A percentile compares a stretch with the other conserved stretches of the same genome.
These are phyloP conservation scores for Suhomyces bolitotheri DNA, from an alignment of 1,139 yeast genomes.

Conservation along the genomic window DNA sequence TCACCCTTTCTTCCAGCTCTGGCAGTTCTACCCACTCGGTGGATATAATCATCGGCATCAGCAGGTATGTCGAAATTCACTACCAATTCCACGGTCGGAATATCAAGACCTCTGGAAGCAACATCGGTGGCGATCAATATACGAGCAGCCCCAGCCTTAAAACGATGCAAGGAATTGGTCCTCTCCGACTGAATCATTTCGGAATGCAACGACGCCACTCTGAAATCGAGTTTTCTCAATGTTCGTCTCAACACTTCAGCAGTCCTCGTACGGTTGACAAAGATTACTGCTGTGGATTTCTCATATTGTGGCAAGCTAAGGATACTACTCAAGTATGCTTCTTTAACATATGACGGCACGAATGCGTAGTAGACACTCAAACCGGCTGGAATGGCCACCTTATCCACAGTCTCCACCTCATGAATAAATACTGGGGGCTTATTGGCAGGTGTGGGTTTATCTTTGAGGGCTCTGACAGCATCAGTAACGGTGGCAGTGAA, in stretches of 20 bases:
- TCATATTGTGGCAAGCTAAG: slow-evolving; percentile 62
- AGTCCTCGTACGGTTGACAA: slow-evolving; percentile 86
- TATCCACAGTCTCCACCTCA: slow-evolving; percentile 73
- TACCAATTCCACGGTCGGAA: slow-evolving; percentile 87
- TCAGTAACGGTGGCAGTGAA: slow-evolving; percentile 98
- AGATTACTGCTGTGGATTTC: slow-evolving; percentile 74
- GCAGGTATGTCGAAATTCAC: slow-evolving; percentile 92
- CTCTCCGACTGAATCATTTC: slow-evolving; percentile 94
- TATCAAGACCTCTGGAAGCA: slow-evolving; percentile 96
- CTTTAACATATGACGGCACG: slow-evolving; percentile 84
- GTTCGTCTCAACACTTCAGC: slow-evolving; percentile 86
- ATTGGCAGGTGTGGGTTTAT: slow-evolving; percentile 60
- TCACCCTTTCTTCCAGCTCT: slow-evolving; percentile 84
- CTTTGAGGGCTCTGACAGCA: slow-evolving; percentile 78
- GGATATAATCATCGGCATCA: slow-evolving; percentile 95
- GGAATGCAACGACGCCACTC: slow-evolving; percentile 90
- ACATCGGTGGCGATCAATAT: slow-evolving; percentile 93
- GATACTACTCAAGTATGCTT: slow-evolving; percentile 76
- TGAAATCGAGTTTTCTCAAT: slow-evolving; percentile 66
- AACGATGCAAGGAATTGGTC: slow-evolving; percentile 85
- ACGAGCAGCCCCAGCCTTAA: slow-evolving; percentile 92
- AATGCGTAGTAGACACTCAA: slow-evolving; percentile 56
- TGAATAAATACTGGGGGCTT: slow-evolving; percentile 73
- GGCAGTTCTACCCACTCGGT: slow-evolving; percentile 99
- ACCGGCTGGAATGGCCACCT: slow-evolving; percentile 78